Conservation (phyloP, 805 yeast genomes). For the Kodamaea hsintzibuensis region DNA sequence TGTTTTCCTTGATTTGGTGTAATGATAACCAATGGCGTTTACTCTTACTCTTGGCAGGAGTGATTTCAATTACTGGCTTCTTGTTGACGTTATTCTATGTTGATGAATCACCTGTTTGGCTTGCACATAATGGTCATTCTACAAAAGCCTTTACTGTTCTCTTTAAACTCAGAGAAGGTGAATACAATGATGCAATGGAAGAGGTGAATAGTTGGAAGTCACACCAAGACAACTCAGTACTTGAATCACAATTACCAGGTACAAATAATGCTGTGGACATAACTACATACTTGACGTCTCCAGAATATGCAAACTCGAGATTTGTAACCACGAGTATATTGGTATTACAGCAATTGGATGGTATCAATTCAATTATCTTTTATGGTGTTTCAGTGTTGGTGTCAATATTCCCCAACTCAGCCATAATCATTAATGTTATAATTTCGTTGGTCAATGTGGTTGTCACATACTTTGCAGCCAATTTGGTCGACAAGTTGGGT, state of each 20-base stretch:
- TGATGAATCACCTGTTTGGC: constrained; percentile 87
- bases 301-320: constrained; percentile 57
- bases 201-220: constrained; percentile 41
- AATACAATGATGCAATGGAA: constrained; percentile 30
- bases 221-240: constrained; percentile 1
- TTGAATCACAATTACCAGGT: constrained; percentile 13
- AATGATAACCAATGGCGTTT: constrained; percentile 70
- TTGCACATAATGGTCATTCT: constrained; percentile 48
- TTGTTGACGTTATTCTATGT: constrained; percentile 39
- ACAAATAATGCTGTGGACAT: constrained; percentile 23
- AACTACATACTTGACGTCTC: constrained; percentile 48
- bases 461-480: constrained; percentile 73
- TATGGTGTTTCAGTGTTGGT: constrained; percentile 87
- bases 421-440: constrained; percentile 71
- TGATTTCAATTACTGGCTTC: constrained; percentile 53
- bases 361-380: constrained; percentile 88
- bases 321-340: constrained; percentile 69
- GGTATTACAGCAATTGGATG: constrained; percentile 87
- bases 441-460: constrained; percentile 75
- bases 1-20: constrained; percentile 69
- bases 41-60: constrained; percentile 61
- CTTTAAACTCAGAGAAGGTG: constrained; percentile 42
- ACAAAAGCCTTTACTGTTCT: constrained; percentile 41
- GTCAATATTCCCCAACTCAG: constrained; percentile 67
- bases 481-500: constrained; percentile 73